A percentile compares a stretch with the other conserved stretches of the same genome.
Evolutionary conservation across 371 early-diverging fungal genomes (phyloP).

Genomic region (Syncephalastrum sp.): DNA sequence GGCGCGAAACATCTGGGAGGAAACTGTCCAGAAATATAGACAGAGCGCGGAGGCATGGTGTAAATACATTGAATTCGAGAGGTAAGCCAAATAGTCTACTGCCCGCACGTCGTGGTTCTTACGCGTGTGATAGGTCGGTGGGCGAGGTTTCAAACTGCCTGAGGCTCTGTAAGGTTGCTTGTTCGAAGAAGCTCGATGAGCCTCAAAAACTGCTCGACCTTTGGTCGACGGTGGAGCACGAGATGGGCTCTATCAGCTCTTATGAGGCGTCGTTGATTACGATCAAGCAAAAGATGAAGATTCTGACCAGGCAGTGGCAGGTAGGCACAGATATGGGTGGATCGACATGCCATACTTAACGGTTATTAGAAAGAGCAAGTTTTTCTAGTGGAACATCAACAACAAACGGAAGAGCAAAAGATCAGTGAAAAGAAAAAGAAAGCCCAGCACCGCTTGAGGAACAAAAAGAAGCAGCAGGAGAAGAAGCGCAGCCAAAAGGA

Average conservation of each 20-base stretch:
- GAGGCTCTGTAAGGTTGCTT: conserved; percentile 43
- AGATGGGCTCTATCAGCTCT: conserved; percentile 38
- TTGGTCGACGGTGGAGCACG: conserved; percentile 51
- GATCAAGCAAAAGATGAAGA: conserved; percentile 26
- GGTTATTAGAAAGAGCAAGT: too few relatives aligned
- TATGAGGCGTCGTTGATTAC: conserved; percentile 23
- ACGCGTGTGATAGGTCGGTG: conserved; percentile 6
- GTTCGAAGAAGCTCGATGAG: conserved; percentile 38
- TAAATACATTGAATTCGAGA: conserved; percentile 41
- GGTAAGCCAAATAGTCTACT: conserved; percentile 23
- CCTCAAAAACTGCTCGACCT: conserved; percentile 51
- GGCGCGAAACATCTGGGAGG: conserved; percentile 40
- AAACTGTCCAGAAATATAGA: conserved; percentile 26
- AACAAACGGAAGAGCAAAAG: too few relatives aligned
- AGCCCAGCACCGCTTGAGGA: too few relatives aligned
- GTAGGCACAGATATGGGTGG: not conserved
- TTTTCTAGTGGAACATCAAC: too few relatives aligned
- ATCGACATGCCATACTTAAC: too few relatives aligned
- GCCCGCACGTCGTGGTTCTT: conserved; percentile 8
- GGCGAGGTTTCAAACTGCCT: conserved; percentile 28
- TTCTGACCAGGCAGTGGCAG: conserved; percentile 31
- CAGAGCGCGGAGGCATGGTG: conserved; percentile 40
- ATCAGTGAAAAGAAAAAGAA: too few relatives aligned
- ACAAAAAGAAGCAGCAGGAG: too few relatives aligned
- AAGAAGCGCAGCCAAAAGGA: too few relatives aligned